Conservation (phyloP, 2,329 filamentous ascomycete species). For the Huntiella moniliformis region DNA sequence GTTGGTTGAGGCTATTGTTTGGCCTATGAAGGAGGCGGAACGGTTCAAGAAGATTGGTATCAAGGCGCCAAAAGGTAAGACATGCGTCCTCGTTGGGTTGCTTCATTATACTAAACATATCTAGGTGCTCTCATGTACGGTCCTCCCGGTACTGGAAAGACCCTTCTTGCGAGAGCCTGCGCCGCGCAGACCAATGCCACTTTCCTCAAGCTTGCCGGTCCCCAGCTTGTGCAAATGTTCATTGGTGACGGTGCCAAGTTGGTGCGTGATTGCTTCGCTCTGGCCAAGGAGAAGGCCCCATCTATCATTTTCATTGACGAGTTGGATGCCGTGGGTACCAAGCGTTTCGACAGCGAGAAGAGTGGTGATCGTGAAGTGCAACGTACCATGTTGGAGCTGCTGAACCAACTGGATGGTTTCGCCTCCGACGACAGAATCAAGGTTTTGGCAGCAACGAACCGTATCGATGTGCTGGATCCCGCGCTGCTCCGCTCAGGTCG, state of each 20-base stretch:
- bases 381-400: slow-evolving; percentile 93
- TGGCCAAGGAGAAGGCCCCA: slow-evolving; percentile 96
- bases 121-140: slow-evolving; percentile 95
- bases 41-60: slow-evolving; percentile 99
- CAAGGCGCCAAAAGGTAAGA: slow-evolving; percentile 89
- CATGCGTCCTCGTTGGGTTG: not conserved
- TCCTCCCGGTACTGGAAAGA: slow-evolving; percentile 77
- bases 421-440: slow-evolving; percentile 94
- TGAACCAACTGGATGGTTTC: slow-evolving; percentile 96
- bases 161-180: slow-evolving; percentile 81
- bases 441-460: slow-evolving; percentile 85
- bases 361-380: slow-evolving; percentile 95
- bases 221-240: slow-evolving; percentile 98
- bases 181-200: slow-evolving; percentile 96
- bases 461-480: slow-evolving; percentile 83
- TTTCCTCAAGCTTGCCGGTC: slow-evolving; percentile 93
- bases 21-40: slow-evolving; percentile 99
- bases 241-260: slow-evolving; percentile 97
- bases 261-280: slow-evolving; percentile 88
- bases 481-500: slow-evolving; percentile 80
- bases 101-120: not conserved
- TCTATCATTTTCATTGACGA: slow-evolving; percentile 99
- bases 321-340: slow-evolving; percentile 92
- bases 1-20: slow-evolving; percentile 92
- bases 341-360: slow-evolving; percentile 97